phyloP scores from a whole-genome alignment of 768 basidiomycete species.

The Gymnopilus dilepis region DNA sequence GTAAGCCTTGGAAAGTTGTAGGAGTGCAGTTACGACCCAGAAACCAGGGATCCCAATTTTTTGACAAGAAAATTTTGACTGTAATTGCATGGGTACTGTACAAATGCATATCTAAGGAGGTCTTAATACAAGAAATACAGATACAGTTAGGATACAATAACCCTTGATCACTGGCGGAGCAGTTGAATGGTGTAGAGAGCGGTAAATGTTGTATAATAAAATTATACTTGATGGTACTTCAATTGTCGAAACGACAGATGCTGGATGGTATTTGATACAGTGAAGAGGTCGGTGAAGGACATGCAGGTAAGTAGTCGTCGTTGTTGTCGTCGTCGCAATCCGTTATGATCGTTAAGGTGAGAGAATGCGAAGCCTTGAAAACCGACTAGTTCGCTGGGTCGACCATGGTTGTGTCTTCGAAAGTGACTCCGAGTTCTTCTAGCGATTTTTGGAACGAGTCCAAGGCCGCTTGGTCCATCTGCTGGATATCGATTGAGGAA shows the following conservation, averaged over 20 bases:
- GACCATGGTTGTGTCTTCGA: background rate
- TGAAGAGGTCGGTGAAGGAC: background rate
- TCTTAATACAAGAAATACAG: background rate
- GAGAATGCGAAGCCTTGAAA: background rate
- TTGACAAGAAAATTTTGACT: no score
- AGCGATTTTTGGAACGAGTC: constrained; percentile 1
- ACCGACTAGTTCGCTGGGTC: background rate
- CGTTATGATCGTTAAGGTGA: constrained; percentile 1
- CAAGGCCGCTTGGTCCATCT: constrained; percentile 2
- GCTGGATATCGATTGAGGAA: background rate
- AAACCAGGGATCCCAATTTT: no score
- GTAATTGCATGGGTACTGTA: constrained; percentile 3
- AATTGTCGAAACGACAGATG: background rate
- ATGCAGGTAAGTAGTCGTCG: background rate
- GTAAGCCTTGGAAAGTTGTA: no score
- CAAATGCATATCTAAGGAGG: background rate
- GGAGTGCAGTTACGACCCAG: no score
- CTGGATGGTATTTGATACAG: background rate
- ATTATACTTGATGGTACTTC: constrained; percentile 1
- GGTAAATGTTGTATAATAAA: background rate
- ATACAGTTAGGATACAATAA: background rate
- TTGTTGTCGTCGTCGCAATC: background rate
- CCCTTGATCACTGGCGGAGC: background rate
- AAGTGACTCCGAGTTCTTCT: constrained; percentile 4
- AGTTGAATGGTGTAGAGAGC: background rate